Conservation (phyloP, 2,329 filamentous ascomycete species). For the Thelonectria discophora region DNA sequence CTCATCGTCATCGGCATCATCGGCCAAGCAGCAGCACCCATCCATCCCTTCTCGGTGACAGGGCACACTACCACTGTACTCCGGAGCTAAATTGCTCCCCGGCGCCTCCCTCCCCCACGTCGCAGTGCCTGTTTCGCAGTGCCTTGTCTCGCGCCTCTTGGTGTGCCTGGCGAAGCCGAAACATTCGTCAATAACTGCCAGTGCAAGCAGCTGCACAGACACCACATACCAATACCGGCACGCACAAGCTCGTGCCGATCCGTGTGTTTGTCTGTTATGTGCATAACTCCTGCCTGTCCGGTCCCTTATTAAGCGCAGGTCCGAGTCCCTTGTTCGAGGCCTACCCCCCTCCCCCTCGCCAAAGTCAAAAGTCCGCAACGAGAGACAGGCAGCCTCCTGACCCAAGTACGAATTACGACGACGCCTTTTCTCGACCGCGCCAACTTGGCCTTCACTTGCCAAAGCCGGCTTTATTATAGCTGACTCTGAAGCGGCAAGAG, state of each 20-base stretch:
- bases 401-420: slow-evolving; percentile 9
- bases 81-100: background rate
- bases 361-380: slow-evolving; percentile 17
- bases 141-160: too few species aligned
- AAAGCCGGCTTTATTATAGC: background rate
- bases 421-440: slow-evolving; percentile 5
- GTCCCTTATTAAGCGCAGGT: background rate
- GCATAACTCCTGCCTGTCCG: background rate
- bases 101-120: background rate
- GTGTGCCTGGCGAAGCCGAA: background rate
- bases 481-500: slow-evolving; percentile 5
- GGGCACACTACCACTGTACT: background rate
- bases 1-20: slow-evolving; percentile 4
- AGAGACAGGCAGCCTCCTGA: slow-evolving; percentile 5
- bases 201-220: background rate
- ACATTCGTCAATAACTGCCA: background rate
- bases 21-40: background rate
- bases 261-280: background rate
- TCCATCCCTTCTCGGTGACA: background rate
- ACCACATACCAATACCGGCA: too few species aligned
- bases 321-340: background rate
- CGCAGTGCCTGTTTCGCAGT: background rate
- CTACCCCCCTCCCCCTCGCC: background rate
- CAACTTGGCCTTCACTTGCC: slow-evolving; percentile 15
- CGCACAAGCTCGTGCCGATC: background rate